Percentiles rank a stretch among this genome's conserved stretches.
Evolutionary conservation across 495 filamentous ascomycete species (phyloP).

Genomic region (Geopyxis carbonaria): DNA sequence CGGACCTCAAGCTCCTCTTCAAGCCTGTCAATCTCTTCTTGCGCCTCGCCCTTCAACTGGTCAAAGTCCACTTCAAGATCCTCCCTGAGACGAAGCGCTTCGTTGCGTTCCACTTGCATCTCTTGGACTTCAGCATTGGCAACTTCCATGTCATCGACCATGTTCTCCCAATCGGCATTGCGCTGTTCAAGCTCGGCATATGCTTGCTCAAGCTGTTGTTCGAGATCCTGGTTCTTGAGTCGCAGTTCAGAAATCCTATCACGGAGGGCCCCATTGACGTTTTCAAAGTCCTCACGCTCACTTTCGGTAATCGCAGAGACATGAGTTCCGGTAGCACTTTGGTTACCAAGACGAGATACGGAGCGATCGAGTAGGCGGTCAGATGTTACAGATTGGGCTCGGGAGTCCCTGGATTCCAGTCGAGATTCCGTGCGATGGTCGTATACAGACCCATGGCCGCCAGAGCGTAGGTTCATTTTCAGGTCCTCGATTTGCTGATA

Average conservation of each 20-base stretch:
- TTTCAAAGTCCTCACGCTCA: slow-evolving; percentile 75
- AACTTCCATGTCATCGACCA: slow-evolving; percentile 62
- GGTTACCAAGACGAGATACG: slow-evolving; percentile 59
- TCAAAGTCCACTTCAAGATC: slow-evolving; percentile 69
- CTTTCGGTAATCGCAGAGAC: slow-evolving; percentile 45
- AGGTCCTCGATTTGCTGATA: slow-evolving; percentile 96
- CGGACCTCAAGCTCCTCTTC: slow-evolving; percentile 61
- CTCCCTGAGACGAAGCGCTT: slow-evolving; percentile 58
- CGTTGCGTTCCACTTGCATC: slow-evolving; percentile 75
- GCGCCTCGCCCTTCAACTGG: slow-evolving; percentile 57
- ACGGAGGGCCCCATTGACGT: slow-evolving; percentile 61
- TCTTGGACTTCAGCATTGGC: slow-evolving; percentile 61
- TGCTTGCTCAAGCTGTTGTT: slow-evolving; percentile 26
- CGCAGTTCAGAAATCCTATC: slow-evolving; percentile 73
- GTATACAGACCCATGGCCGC: slow-evolving; percentile 8
- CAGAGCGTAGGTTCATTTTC: slow-evolving; percentile 62
- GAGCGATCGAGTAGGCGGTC: slow-evolving; percentile 89
- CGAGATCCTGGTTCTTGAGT: slow-evolving; percentile 64
- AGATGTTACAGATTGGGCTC: slow-evolving; percentile 31
- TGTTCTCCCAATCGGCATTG: slow-evolving; percentile 41
- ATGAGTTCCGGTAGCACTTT: slow-evolving; percentile 17
- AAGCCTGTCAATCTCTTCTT: slow-evolving; percentile 70
- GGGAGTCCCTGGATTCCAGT: slow-evolving; percentile 4
- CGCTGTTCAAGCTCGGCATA: slow-evolving; percentile 48
- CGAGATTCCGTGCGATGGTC: slow-evolving; percentile 6